Evolutionary conservation across 139 green algal species (phyloP), one percentile per base, ranked within the genome.

Genomic region (Dunaliella primolecta): DNA sequence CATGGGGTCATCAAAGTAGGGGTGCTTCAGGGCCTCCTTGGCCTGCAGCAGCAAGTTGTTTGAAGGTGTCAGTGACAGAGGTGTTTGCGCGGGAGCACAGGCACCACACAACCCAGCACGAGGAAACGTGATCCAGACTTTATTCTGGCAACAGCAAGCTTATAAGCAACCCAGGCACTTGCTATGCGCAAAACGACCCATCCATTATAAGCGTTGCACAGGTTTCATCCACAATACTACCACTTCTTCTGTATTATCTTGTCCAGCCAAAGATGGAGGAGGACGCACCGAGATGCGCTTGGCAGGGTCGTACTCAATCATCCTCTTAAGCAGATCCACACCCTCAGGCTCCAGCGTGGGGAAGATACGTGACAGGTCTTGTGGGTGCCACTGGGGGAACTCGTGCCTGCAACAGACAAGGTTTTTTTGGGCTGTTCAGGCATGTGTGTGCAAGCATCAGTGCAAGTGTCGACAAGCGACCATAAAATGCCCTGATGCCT

Each of bases 1-100:
- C 88, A 96, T 91, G 34, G 97, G 85, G 85, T 98, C 93, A 82
- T 97, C 91, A 92, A 99, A 99, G 93, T 98, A 99, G 11, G 95
- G 93, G 91, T 99, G 97, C 20, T 93, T 87, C 35, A 99, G 86
- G 1, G 97, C 97, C 31, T 98, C 94, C 91, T 97, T 98, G 46
- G 97, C 97, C 93, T 97, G 91, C 35, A 32, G 27, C 71, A 77
- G 71, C 71, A 32, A 32, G 71, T 23, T 29, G 23, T 29, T 23
- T 72, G 20, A 72, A n/a, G 56, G 20, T 23, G 23, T 72, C 56
- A 72, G 56, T 23, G 56, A 72, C 56, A 72, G 23, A 23, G 56
- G 23, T 72, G 20, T 29, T 72, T 72, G 56, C 56, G n/a, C n/a
- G n/a, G n/a, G n/a, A n/a, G n/a, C n/a, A n/a, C n/a, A n/a, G n/a